Percentiles rank a stretch among this genome's conserved stretches.
Evolutionary conservation across 495 filamentous ascomycete species (phyloP).

Genomic region (Aspergillus diversus): DNA sequence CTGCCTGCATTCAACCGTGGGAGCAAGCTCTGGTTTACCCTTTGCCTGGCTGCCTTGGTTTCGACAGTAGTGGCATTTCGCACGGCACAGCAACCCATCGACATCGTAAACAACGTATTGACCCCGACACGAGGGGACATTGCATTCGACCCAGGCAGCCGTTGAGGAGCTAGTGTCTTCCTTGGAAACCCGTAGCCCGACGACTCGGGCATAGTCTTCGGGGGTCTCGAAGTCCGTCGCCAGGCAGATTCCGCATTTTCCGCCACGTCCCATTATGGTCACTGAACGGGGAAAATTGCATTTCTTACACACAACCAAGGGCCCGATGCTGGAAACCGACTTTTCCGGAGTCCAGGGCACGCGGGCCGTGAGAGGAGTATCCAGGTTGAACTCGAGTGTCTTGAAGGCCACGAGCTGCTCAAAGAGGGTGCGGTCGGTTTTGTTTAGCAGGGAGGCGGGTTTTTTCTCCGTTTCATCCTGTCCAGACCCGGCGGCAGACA

Average conservation of each 20-base stretch:
- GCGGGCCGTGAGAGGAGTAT: slow-evolving; percentile 35
- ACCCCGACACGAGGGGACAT: slow-evolving; percentile 38
- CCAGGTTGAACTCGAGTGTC: slow-evolving; percentile 48
- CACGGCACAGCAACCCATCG: slow-evolving; percentile 37
- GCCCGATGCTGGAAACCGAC: slow-evolving; percentile 38
- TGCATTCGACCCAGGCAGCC: slow-evolving; percentile 49
- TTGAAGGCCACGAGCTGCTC: slow-evolving; percentile 48
- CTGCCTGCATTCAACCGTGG: slow-evolving; percentile 39
- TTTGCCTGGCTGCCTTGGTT: not conserved
- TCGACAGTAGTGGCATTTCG: slow-evolving; percentile 53
- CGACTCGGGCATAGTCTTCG: slow-evolving; percentile 19
- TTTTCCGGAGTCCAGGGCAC: slow-evolving; percentile 49
- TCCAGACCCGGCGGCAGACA: not conserved
- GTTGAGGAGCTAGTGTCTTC: slow-evolving; percentile 25
- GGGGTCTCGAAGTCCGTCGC: not conserved
- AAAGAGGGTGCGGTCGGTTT: slow-evolving; percentile 40
- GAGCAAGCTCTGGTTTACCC: not conserved
- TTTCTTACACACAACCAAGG: slow-evolving; percentile 37
- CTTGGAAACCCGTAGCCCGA: slow-evolving; percentile 31
- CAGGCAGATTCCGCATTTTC: slow-evolving; percentile 44
- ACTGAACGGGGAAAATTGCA: slow-evolving; percentile 50
- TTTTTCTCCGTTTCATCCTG: slow-evolving; percentile 7
- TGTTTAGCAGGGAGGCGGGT: slow-evolving; percentile 25
- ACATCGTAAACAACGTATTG: slow-evolving; percentile 51
- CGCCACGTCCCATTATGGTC: slow-evolving; percentile 42